Evolutionary conservation across 192 early-diverging fungal genomes (phyloP).

Genomic region (Entomortierella parvispora): DNA sequence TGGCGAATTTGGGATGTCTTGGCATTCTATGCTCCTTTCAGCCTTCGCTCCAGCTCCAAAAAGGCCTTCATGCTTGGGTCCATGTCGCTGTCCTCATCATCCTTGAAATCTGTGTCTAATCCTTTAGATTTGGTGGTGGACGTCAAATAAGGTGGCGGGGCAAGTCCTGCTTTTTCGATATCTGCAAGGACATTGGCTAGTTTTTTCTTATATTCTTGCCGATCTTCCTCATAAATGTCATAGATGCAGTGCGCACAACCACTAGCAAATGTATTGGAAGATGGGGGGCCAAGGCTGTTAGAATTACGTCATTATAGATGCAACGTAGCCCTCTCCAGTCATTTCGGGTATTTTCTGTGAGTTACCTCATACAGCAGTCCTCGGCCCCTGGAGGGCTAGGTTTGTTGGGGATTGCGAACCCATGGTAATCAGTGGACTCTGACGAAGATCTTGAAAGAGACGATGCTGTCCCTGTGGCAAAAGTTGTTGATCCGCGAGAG

Average conservation of each 20-base stretch:
- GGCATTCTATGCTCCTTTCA: constrained; percentile 52
- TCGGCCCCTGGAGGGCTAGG: constrained; percentile 41
- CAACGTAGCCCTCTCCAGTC: too few relatives aligned
- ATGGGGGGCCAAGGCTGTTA: background rate
- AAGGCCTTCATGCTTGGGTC: constrained; percentile 66
- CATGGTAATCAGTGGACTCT: constrained; percentile 21
- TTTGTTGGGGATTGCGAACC: constrained; percentile 35
- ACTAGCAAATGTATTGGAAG: constrained; percentile 7
- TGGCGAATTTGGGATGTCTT: too few relatives aligned
- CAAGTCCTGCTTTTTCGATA: constrained; percentile 33
- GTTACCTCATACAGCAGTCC: constrained; percentile 52
- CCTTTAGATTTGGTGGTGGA: background rate
- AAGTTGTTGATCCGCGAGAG: constrained; percentile 3
- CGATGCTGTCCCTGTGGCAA: constrained; percentile 14
- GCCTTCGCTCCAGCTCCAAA: constrained; percentile 57
- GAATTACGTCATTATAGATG: too few relatives aligned
- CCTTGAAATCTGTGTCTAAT: background rate
- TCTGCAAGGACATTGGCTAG: constrained; percentile 19
- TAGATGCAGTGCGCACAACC: constrained; percentile 49
- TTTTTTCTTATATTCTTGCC: constrained; percentile 33
- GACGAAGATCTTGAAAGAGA: constrained; percentile 7
- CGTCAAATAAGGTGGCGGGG: constrained; percentile 20
- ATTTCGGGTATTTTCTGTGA: too few relatives aligned
- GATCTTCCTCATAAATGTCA: constrained; percentile 47
- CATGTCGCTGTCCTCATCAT: constrained; percentile 52